Evolutionary conservation across 768 basidiomycete species (phyloP).

Genomic region (Roridomyces roridus): DNA sequence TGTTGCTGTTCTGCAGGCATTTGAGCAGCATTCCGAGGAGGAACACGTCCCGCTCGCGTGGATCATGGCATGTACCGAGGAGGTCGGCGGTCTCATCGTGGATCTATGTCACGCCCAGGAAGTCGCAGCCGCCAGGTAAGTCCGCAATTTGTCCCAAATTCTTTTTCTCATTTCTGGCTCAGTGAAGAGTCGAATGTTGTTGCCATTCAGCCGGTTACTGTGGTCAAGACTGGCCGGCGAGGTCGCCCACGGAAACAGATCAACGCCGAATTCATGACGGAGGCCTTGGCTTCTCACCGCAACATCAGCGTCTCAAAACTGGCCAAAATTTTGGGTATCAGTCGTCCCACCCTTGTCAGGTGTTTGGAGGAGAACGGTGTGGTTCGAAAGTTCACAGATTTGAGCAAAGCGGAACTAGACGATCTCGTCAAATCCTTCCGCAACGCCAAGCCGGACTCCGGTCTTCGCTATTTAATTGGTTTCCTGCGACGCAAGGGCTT

Average conservation of each 20-base stretch:
- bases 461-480: conserved; percentile 30
- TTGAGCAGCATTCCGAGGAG: background rate
- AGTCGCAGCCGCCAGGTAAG: background rate
- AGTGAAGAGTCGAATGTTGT: too few relatives aligned
- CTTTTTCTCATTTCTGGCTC: too few relatives aligned
- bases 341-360: background rate
- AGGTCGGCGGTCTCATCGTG: background rate
- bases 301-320: background rate
- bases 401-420: too few relatives aligned
- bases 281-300: background rate
- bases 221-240: background rate
- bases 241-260: background rate
- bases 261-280: background rate
- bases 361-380: background rate
- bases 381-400: background rate
- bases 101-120: conserved; percentile 1
- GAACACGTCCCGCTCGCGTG: background rate
- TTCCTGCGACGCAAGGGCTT: conserved; percentile 25
- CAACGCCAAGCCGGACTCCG: conserved; percentile 2
- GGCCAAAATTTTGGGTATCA: background rate
- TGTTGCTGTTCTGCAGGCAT: background rate
- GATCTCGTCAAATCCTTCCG: too few relatives aligned
- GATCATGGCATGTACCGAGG: background rate
- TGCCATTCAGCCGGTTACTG: too few relatives aligned
- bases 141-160: too few relatives aligned